phyloP scores from a whole-genome alignment of 768 basidiomycete genomes.

The Pisolithus sp. region DNA sequence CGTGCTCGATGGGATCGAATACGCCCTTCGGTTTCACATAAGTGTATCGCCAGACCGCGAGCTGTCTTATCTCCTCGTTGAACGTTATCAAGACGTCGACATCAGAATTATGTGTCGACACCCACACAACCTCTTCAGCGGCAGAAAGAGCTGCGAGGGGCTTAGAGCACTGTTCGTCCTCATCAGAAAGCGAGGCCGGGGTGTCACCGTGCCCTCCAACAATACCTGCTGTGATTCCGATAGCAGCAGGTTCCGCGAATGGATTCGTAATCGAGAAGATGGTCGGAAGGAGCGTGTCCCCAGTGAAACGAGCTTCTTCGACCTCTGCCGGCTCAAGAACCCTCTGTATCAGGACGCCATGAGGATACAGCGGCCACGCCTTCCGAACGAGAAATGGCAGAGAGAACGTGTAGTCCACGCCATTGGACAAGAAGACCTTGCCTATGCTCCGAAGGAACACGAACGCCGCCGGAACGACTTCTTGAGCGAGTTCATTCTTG shows the following conservation, averaged over 20 bases:
- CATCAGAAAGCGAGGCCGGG: slow-evolving; percentile 42
- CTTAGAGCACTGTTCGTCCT: slow-evolving; percentile 45
- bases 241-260: slow-evolving; percentile 65
- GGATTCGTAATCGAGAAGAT: slow-evolving; percentile 75
- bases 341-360: slow-evolving; percentile 75
- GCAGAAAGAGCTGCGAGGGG: slow-evolving; percentile 53
- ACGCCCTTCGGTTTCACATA: slow-evolving; percentile 56
- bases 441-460: slow-evolving; percentile 73
- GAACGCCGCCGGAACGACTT: slow-evolving; percentile 55
- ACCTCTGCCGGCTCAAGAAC: slow-evolving; percentile 62
- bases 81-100: slow-evolving; percentile 55
- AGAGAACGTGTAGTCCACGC: slow-evolving; percentile 69
- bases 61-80: slow-evolving; percentile 41
- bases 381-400: slow-evolving; percentile 74
- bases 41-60: slow-evolving; percentile 70
- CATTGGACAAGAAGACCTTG: slow-evolving; percentile 64
- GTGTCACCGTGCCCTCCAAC: slow-evolving; percentile 34
- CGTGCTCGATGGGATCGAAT: slow-evolving; percentile 43
- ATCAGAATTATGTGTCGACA: slow-evolving; percentile 36
- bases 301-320: slow-evolving; percentile 57
- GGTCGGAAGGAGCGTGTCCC: slow-evolving; percentile 68
- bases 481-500: slow-evolving; percentile 30
- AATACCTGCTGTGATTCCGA: slow-evolving; percentile 63
- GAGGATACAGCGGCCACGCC: slow-evolving; percentile 74
- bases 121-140: slow-evolving; percentile 60